Base-by-base conservation (phyloP, 331 rosid species). In the Prunus yedoensis region DNA sequence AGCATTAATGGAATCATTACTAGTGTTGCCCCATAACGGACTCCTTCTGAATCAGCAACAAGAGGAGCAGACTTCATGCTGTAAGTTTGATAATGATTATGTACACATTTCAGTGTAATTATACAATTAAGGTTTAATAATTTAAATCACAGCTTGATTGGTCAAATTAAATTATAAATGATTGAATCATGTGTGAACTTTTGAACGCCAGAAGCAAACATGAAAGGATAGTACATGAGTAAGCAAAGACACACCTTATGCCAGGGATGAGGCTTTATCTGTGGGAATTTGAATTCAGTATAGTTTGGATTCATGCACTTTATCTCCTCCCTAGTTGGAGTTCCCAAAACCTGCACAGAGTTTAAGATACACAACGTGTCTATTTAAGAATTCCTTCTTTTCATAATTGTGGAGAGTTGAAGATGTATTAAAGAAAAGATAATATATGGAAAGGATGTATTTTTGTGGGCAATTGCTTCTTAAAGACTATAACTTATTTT, bases 191-290 rank as follows among this genome's bases (percentile, higher is more conserved):
- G 41, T 10, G 21, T 20, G n/a, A 54, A 53, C 20, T 63, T 15
- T n/a, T 52, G n/a, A 7, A 65, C n/a, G 51, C 41, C 30, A n/a
- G 13, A 65, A 65, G 74, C 63, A 30, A 0, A 21, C 18, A 52
- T 18, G 16, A 20, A 23, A 32, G 54, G 13, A 60, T 10, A 66
- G 14, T 18, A 2, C 1, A 20, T 13, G 14, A 59, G 70, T 78
- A 23, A 17, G 74, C 66, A 82, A 35, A 62, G 78, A 71, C 69
- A 68, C 43, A 90, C 97, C 93, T 92, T 92, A 86, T 92, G 97
- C 97, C 97, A 92, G 25, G 97, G 97, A 83, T 92, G 97, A 73
- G 97, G 97, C 81, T 92, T 92, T 85, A 92, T 92, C 88, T 92
- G 97, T 5, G 97, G 97, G 84, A 92, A 92, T 80, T 92, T 92